Evolutionary conservation across 2,329 filamentous ascomycete genomes (phyloP).

Genomic region (Zymoseptoria pseudotritici): DNA sequence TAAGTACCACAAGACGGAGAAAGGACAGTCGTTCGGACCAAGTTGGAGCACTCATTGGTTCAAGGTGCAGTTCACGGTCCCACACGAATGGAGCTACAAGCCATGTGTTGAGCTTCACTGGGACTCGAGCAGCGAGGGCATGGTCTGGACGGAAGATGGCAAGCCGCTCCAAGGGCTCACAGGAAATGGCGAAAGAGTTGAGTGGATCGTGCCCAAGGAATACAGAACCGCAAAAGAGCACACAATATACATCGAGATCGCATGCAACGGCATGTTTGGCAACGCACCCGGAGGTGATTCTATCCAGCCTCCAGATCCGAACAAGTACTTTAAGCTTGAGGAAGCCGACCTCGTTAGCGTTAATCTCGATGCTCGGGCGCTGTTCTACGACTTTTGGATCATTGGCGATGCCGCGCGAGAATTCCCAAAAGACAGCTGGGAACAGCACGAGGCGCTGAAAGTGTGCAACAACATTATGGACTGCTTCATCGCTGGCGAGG

Average conservation of each 20-base stretch:
- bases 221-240: constrained; percentile 84
- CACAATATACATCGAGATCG: constrained; percentile 93
- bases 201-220: constrained; percentile 79
- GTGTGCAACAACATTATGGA: constrained; percentile 86
- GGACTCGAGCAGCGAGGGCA: constrained; percentile 90
- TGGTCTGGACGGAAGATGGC: constrained; percentile 89
- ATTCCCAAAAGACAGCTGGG: constrained; percentile 80
- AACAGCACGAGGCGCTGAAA: constrained; percentile 78
- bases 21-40: constrained; percentile 78
- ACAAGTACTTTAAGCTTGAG: constrained; percentile 68
- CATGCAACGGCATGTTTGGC: constrained; percentile 97
- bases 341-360: constrained; percentile 83
- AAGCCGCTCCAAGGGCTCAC: constrained; percentile 85
- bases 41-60: constrained; percentile 99
- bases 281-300: constrained; percentile 76
- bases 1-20: constrained; percentile 51
- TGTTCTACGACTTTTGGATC: constrained; percentile 93
- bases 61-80: constrained; percentile 71
- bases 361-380: constrained; percentile 72
- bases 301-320: constrained; percentile 82
- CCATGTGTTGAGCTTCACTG: constrained; percentile 90
- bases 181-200: constrained; percentile 76
- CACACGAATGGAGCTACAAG: constrained; percentile 63
- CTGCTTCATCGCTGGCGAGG: constrained; percentile 71
- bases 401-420: constrained; percentile 86